Base-by-base conservation (phyloP, 352 stramenopile genomes). In the Bremia lactucae region DNA sequence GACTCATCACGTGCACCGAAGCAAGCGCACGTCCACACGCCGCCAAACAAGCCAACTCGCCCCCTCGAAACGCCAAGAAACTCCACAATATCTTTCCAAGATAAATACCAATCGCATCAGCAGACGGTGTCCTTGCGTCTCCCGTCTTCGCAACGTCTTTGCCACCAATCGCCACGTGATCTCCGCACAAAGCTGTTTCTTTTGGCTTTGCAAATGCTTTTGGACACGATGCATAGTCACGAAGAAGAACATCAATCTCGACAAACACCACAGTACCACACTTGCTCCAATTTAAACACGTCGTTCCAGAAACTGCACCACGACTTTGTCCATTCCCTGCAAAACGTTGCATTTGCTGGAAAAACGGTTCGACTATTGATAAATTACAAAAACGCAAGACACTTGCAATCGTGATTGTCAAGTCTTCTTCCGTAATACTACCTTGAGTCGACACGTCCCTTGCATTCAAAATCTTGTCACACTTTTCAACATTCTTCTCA, bases 231-330 rank as follows among this genome's bases (percentile, higher is more conserved):
- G 73, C 49, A 52, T 88, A 88, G 28, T 90, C 75, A 5, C 78
- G 71, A 47, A 90, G 70, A 39, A 90, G 59, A 14, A 60, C 67
- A 36, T 90, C 78, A 11, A 88, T 72, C 53, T 90, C 78, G 16
- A 90, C 75, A 40, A 87, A 85, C 34, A 90, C 70, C 15, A 88
- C 69, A 24, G 88, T 90, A 13, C 78, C 78, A 23, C 72, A 87
- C 49, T 90, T 90, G 41, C 72, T 68, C 78, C 78, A 90, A 40
- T 76, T 79, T 0, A 85, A 49, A 24, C 39, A 26, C 7, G 28
- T 13, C 29, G 36, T 3, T 37, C 35, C 24, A n/a, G 36, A 59
- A 3, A 49, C 46, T 23, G 38, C 54, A 28, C 23, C 33, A 22
- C 36, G 39, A 23, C 43, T 48, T 28, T 28, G 35, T 4, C 44